Evolutionary conservation across 192 early-diverging fungal genomes (phyloP), one percentile per base, ranked within the genome.

Genomic region (Linnemannia zychae): DNA sequence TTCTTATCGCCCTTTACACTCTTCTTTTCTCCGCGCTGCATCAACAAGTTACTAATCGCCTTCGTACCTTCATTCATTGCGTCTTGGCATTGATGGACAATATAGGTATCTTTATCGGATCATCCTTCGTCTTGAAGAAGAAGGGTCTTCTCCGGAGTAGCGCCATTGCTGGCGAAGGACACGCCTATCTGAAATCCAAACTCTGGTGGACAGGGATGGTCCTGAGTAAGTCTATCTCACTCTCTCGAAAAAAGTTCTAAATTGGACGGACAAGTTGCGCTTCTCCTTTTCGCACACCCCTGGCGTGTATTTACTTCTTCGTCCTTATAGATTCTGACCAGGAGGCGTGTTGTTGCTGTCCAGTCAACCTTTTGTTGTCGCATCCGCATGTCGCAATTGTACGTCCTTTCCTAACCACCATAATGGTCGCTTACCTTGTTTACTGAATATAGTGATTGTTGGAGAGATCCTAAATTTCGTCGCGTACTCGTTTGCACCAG

Each of bases 401-500:
- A 57, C 22, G 4, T n/a, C 5, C 20, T 57, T 22, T 63, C 28
- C 13, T 63, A 63, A 33, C 28, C 28, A 7, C 11, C 12, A 15
- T 15, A 4, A 11, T 50, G 46, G 22, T 47, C 36, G 28, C 13
- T 12, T 15, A 3, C 24, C 28, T 48, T 49, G 4, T 46, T 75
- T 28, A 53, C 5, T 4, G 50, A 15, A 68, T 90, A 97, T 91
- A 97, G 96, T 99, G 98, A 94, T 95, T 24, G 80, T 98, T 63
- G 98, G 98, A 33, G 98, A 99, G 89, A 88, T 95, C 65, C 95
- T 96, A 74, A 99, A 99, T 89, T 98, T 99, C 91, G 91, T 95
- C 3, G 98, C 98, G n/a, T 99, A 99, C 81, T 94, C 96, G 46
- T 99, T 96, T 90, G 96, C 97, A n/a, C 97, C 95, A 4, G 98